Conservation (phyloP, 495 filamentous ascomycete species). For the Neurospora sp. region DNA sequence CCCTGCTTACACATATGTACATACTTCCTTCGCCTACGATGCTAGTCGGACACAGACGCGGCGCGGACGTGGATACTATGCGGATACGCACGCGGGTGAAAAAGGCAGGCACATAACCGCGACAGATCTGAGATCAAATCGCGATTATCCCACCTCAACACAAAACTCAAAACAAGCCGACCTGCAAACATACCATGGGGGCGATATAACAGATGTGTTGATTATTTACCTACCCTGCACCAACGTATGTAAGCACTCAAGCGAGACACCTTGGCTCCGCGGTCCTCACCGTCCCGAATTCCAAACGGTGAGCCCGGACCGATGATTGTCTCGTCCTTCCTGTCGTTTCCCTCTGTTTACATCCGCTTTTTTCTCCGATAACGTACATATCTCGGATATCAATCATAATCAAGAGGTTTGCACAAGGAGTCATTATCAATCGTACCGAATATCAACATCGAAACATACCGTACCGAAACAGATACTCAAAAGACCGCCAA, state of each 20-base stretch:
- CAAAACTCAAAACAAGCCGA: neutral
- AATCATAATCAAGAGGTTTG: no score
- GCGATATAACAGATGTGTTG: neutral
- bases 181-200: neutral
- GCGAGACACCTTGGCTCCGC: neutral
- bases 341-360: neutral
- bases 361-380: neutral
- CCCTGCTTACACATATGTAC: neutral
- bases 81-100: neutral
- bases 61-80: neutral
- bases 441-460: neutral
- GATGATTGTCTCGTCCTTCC: neutral
- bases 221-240: neutral
- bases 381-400: neutral
- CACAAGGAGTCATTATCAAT: no score
- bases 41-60: neutral
- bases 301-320: neutral
- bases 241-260: neutral
- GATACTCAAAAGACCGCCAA: neutral
- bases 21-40: neutral
- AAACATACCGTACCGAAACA: neutral
- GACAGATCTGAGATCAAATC: neutral
- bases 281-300: neutral
- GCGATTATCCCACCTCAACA: neutral
- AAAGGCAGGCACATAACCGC: neutral